These are phyloP conservation scores for Gigaspora rosea DNA, from an alignment of 192 early-diverging fungal genomes.

Conservation along the genomic window DNA sequence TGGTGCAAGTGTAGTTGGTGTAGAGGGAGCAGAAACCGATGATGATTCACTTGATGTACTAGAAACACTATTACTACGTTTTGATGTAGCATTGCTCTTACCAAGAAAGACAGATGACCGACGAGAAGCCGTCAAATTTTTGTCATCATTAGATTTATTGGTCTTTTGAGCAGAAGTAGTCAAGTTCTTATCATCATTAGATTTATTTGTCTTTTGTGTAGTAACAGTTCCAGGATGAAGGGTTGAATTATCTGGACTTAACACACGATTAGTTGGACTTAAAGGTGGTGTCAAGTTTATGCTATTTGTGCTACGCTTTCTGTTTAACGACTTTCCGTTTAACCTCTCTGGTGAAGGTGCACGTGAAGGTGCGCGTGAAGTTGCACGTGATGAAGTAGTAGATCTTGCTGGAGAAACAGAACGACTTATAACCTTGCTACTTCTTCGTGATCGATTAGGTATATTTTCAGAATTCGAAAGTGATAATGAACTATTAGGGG, in stretches of 20 bases:
- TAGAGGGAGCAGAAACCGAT: not conserved
- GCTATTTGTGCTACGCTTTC: not conserved
- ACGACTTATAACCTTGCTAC: not conserved
- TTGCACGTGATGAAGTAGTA: not conserved
- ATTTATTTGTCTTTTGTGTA: not conserved
- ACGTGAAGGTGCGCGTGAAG: not conserved
- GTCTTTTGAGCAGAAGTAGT: not conserved
- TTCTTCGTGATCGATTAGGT: no score
- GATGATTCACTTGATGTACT: conserved; percentile 26
- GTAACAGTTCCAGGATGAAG: not conserved
- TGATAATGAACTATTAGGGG: no score
- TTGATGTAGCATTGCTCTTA: not conserved
- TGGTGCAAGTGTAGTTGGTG: conserved; percentile 18
- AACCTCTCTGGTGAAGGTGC: not conserved
- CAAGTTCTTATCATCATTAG: not conserved
- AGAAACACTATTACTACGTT: conserved; percentile 21
- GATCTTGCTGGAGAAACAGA: not conserved
- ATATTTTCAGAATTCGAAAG: no score
- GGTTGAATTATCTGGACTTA: not conserved
- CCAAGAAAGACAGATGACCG: not conserved
- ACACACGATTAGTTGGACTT: not conserved
- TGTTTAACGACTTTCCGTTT: not conserved
- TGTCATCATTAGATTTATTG: not conserved
- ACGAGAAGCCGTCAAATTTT: not conserved
- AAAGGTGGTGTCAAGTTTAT: not conserved